Base-by-base conservation (phyloP, 805 yeast species). In the Yarrowia phangngaensis region DNA sequence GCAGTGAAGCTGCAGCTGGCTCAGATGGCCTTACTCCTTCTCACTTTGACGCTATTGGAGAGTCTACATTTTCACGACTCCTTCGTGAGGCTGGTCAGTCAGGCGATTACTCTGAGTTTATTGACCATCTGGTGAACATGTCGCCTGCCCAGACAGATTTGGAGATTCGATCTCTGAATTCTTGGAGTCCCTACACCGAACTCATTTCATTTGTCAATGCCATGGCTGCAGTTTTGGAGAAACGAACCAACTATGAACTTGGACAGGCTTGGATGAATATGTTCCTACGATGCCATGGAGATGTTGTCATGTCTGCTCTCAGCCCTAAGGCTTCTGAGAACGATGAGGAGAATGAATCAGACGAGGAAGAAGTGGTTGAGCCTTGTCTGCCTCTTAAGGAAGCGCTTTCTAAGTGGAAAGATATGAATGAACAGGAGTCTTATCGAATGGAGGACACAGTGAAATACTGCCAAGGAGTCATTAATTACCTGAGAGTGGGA, bases 131-230 rank as follows among this genome's bases (percentile, higher is more conserved):
- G 23, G 69, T 79, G 8, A 60, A 62, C 2, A 73, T 85, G 27
- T 72, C 95, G 0, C 95, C 97, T 4, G 72, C 95, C 1, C 66
- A 75, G 2, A 73, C 87, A 19, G 97, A 92, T 62, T 64, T 92
- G 51, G 99, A 92, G 64, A 79, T 92, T 51, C 79, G 94, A 58
- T 82, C 96, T 2, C 64, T 92, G 54, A 75, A 79, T 56, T 54
- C 63, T 0, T 67, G 72, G 41, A 78, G 81, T 15, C 94, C 95
- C 12, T 75, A 76, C 49, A 60, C 65, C 8, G 97, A 90, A 66
- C 63, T 88, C 56, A 61, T 73, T 0, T 64, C 69, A 53, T 87
- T 90, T 55, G 69, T 88, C 11, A 65, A 70, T n/a, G 89, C 95
- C 0, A 60, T 92, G 55, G 69, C 75, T 3, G 65, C 63, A 35